Percentiles rank a stretch among this genome's conserved stretches.
Conservation (phyloP, 306 rosid species). For the Medicago lupulina region DNA sequence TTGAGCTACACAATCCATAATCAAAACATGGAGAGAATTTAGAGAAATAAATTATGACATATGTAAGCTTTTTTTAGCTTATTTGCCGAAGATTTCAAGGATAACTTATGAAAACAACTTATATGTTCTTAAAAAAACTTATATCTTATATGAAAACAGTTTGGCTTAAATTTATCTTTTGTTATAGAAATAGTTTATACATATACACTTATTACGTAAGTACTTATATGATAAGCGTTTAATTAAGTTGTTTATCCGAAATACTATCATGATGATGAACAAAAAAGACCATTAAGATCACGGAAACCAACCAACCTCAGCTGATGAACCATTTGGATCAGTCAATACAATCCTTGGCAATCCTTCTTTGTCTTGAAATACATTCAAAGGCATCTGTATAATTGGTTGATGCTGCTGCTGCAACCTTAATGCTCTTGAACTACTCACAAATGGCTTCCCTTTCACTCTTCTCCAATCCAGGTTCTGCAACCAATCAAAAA, state of each 20-base stretch:
- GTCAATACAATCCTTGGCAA: constrained; percentile 60
- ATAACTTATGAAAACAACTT: background rate
- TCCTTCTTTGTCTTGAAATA: constrained; percentile 57
- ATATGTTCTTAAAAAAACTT: background rate
- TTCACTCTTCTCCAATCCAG: constrained; percentile 56
- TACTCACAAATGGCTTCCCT: constrained; percentile 55
- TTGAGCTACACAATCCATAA: too few relatives aligned
- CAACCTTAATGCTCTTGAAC: constrained; percentile 39
- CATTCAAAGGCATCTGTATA: constrained; percentile 60
- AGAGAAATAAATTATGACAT: too few relatives aligned
- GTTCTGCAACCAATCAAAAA: constrained; percentile 45
- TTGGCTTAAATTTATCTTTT: too few relatives aligned
- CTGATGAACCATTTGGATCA: constrained; percentile 74
- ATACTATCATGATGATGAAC: background rate
- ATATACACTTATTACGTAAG: background rate
- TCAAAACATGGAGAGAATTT: too few relatives aligned
- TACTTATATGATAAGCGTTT: background rate
- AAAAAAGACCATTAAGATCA: constrained; percentile 19
- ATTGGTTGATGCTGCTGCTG: constrained; percentile 28
- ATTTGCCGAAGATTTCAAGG: background rate
- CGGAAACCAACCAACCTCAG: constrained; percentile 57
- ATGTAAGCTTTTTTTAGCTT: background rate
- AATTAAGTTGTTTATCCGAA: background rate
- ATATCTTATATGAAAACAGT: background rate
- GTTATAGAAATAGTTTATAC: background rate